Conservation (phyloP, 768 basidiomycete genomes). For the Panellus pusillus region DNA sequence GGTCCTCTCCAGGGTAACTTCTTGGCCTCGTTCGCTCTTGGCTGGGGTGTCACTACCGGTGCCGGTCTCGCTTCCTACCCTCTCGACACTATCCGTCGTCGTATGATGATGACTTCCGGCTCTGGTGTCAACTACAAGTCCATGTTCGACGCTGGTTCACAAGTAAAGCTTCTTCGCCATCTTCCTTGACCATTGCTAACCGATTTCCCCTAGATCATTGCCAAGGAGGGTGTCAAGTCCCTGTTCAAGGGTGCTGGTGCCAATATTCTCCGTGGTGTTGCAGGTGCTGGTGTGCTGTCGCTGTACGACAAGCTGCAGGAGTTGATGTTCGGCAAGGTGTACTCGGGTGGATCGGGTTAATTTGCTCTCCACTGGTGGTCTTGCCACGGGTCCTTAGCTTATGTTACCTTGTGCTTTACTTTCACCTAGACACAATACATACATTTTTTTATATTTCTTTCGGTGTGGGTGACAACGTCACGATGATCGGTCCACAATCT, state of each 20-base stretch:
- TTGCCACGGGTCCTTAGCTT: constrained; percentile 3
- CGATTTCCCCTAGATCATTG: constrained; percentile 57
- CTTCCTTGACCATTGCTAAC: background rate
- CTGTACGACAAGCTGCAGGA: constrained; percentile 99
- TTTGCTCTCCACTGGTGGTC: constrained; percentile 8
- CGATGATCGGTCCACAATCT: too few relatives aligned
- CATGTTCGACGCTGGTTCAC: constrained; percentile 95
- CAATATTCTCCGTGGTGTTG: constrained; percentile 97
- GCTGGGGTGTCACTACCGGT: constrained; percentile 99
- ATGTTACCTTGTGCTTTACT: constrained; percentile 1
- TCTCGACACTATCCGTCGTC: constrained; percentile 95
- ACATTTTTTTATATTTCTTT: background rate
- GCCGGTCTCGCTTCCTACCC: constrained; percentile 98
- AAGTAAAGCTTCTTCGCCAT: constrained; percentile 33
- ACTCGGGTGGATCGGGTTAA: constrained; percentile 81
- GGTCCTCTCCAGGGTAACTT: constrained; percentile 95
- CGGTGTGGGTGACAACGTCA: too few relatives aligned
- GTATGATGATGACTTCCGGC: constrained; percentile 99
- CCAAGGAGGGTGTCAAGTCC: constrained; percentile 93
- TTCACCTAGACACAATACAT: constrained; percentile 15
- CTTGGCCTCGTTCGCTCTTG: constrained; percentile 94
- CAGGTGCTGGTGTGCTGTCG: constrained; percentile 99
- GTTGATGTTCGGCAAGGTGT: constrained; percentile 95
- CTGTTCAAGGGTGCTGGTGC: constrained; percentile 70
- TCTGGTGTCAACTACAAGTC: constrained; percentile 96